phyloP scores from a whole-genome alignment of 192 early-diverging fungal genomes.

The Coemansia sp. region DNA sequence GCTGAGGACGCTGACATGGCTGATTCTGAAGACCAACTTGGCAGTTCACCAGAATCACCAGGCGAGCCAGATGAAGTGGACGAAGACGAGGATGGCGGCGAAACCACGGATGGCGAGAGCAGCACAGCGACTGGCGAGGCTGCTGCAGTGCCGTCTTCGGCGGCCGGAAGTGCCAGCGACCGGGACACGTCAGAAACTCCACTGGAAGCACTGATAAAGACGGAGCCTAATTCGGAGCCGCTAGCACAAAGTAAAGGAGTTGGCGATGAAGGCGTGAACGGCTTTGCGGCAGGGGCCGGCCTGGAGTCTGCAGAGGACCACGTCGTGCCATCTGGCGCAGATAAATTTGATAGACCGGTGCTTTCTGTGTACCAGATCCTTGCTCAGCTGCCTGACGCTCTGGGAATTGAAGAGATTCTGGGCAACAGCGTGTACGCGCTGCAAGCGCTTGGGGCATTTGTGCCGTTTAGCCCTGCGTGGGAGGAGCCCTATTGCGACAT shows the following conservation, averaged over 20 bases:
- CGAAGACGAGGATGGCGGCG: not conserved
- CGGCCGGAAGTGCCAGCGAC: not conserved
- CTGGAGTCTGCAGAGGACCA: slow-evolving; percentile 12
- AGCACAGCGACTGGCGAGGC: slow-evolving; percentile 2
- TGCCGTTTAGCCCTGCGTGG: slow-evolving; percentile 39
- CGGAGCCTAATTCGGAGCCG: not conserved
- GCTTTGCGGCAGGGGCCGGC: not conserved
- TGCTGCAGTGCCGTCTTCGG: not conserved
- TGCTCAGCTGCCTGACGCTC: slow-evolving; percentile 19
- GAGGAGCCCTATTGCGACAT: slow-evolving; percentile 44
- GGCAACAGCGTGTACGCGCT: slow-evolving; percentile 43
- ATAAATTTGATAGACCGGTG: slow-evolving; percentile 18
- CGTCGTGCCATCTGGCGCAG: slow-evolving; percentile 21
- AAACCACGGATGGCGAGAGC: not conserved
- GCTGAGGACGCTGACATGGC: not conserved
- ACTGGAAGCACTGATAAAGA: not conserved
- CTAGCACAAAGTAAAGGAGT: not conserved
- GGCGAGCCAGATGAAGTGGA: not conserved
- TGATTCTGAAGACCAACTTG: not conserved
- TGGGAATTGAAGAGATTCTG: slow-evolving; percentile 33
- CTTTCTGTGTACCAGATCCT: slow-evolving; percentile 44
- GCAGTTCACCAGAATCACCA: not conserved
- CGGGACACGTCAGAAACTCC: not conserved
- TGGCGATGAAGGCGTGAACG: not conserved
- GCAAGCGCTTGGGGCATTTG: slow-evolving; percentile 25